phyloP scores from a whole-genome alignment of 805 yeast genomes.

The Priceomyces castillae region DNA sequence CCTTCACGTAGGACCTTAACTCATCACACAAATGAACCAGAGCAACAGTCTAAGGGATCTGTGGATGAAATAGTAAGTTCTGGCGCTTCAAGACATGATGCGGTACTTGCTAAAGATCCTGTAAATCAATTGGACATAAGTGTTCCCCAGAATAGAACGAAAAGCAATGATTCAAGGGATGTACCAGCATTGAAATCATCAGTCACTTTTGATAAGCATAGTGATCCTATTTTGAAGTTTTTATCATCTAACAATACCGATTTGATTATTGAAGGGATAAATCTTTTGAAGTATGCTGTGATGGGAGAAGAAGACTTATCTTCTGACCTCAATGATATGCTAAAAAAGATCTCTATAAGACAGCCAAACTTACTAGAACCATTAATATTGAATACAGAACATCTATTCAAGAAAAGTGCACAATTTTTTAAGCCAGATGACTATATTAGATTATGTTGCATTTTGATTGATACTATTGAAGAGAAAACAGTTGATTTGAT shows the following conservation, averaged over 20 bases:
- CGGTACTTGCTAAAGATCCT: not conserved
- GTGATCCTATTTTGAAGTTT: slow-evolving; percentile 37
- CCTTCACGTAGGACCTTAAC: not conserved
- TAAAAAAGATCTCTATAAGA: slow-evolving; percentile 26
- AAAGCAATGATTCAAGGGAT: not conserved
- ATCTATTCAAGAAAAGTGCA: slow-evolving; percentile 20
- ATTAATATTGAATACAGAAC: slow-evolving; percentile 25
- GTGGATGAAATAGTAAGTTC: too few species aligned
- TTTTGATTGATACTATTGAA: slow-evolving; percentile 21
- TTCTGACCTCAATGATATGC: slow-evolving; percentile 16
- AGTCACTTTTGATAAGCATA: slow-evolving; percentile 18
- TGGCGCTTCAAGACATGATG: not conserved
- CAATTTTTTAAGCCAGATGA: slow-evolving; percentile 32
- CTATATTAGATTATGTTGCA: slow-evolving; percentile 30
- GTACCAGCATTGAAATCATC: not conserved
- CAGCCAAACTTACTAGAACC: slow-evolving; percentile 33
- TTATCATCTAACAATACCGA: slow-evolving; percentile 31
- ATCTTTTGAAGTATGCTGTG: slow-evolving; percentile 36
- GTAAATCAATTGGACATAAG: not conserved
- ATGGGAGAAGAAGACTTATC: slow-evolving; percentile 35
- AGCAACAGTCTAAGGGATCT: not conserved
- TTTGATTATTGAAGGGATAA: slow-evolving; percentile 34
- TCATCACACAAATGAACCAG: not conserved
- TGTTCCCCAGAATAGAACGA: not conserved
- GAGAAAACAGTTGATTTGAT: slow-evolving; percentile 21